phyloP scores from a whole-genome alignment of 176 grass and related monocot species.

The Carex kokanica region DNA sequence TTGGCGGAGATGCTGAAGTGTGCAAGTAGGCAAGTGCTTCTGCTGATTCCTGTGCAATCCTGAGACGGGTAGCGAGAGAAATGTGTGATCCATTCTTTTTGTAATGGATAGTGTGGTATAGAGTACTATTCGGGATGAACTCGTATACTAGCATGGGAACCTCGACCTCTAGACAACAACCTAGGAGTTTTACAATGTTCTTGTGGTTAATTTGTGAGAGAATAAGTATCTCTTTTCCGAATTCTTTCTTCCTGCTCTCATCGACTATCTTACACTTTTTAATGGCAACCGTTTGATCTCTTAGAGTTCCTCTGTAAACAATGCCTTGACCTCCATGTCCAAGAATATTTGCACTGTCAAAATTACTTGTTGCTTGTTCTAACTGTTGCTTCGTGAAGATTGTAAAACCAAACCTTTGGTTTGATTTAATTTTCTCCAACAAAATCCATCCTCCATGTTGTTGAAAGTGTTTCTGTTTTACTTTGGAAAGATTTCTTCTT shows the following conservation, averaged over 20 bases:
- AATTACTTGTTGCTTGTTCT: conserved; percentile 32
- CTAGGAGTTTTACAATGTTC: conserved; percentile 31
- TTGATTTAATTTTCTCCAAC: conserved; percentile 21
- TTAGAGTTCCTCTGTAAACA: conserved; percentile 30
- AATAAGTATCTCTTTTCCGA: conserved; percentile 32
- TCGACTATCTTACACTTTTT: conserved; percentile 29
- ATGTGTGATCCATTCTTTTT: neutral
- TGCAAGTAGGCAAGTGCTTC: conserved; percentile 33
- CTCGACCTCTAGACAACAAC: conserved; percentile 35
- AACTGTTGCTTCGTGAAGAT: conserved; percentile 36
- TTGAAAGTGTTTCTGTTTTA: conserved; percentile 37
- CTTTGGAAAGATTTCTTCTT: conserved; percentile 29
- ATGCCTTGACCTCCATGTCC: conserved; percentile 20
- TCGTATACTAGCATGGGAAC: conserved; percentile 39
- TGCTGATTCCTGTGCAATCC: conserved; percentile 35
- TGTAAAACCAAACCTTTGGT: conserved; percentile 26
- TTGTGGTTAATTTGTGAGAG: conserved; percentile 42
- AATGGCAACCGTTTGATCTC: neutral
- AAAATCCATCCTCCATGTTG: conserved; percentile 31
- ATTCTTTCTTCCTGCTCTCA: conserved; percentile 27
- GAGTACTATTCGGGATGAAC: conserved; percentile 31
- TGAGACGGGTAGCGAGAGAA: conserved; percentile 1
- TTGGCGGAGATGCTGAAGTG: conserved; percentile 26
- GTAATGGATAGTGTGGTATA: conserved; percentile 30
- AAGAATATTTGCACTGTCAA: neutral